Conservation (phyloP, 345 rosid species). For the Eucalyptus cladocalyx region DNA sequence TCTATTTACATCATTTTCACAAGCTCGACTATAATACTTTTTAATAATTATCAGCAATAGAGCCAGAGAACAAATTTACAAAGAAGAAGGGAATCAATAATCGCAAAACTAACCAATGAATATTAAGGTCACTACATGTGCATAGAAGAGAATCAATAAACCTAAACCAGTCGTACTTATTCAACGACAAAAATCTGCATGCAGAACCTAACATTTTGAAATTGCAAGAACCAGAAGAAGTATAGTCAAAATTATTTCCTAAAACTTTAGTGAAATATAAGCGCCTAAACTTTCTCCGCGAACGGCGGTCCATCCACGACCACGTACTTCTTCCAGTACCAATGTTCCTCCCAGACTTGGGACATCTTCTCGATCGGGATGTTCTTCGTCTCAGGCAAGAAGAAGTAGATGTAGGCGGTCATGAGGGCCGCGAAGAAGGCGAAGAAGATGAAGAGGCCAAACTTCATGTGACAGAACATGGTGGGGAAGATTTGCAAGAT, state of each 20-base stretch:
- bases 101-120: neutral
- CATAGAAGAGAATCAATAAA: neutral
- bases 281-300: neutral
- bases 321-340: neutral
- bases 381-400: constrained; percentile 27
- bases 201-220: neutral
- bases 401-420: constrained; percentile 10
- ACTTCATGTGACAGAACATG: neutral
- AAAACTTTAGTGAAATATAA: neutral
- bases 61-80: neutral
- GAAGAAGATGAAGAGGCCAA: neutral
- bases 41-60: neutral
- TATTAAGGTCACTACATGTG: neutral
- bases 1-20: neutral
- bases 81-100: neutral
- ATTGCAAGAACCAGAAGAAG: neutral
- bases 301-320: neutral
- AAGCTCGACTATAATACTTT: neutral
- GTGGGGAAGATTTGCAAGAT: neutral
- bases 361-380: constrained; percentile 12
- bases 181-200: neutral
- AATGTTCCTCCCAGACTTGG: constrained; percentile 15
- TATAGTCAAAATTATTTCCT: neutral
- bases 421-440: constrained; percentile 5
- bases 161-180: neutral